Evolutionary conservation across 768 basidiomycete species (phyloP), one percentile per base, ranked within the genome.

Genomic region (Dioszegia hungarica): DNA sequence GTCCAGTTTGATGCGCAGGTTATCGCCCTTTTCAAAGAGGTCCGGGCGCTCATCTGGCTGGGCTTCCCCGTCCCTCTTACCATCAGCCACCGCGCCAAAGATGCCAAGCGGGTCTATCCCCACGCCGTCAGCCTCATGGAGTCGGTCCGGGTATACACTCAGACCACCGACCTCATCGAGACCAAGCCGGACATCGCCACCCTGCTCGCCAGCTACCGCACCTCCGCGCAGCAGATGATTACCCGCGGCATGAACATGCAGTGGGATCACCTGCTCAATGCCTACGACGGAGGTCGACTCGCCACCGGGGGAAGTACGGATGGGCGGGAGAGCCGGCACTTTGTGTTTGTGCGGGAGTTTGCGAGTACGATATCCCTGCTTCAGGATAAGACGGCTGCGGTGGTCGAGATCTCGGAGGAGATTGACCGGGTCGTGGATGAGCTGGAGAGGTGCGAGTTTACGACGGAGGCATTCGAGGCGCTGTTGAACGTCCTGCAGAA

Each of bases 1-100:
- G 92, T 98, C 62, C 97, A 98, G 75, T 98, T 98, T 72, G 95
- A 99, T 75, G 89, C 92, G 3, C 94, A 98, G 78, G 91, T 94
- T 63, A 97, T 99, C 53, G 64, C 69, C 5, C 80, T 99, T 25
- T 98, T 98, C 84, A 99, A 99, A 81, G 95, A 98, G 75, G 91
- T 95, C 31, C 82, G 95, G 57, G 95, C 95, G 74, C 71, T 98
- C 63, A 82, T 95, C 29, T 98, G 94, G 94, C 81, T 98, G 60
- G 88, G 88, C 59, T 98, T 94, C 78, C 86, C 88, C 71, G 92
- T 98, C 1, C 94, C 92, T 22, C 91, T 97, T 78, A 85, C 88
- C 50, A 90, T 89, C 61, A 87, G 86, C 66, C 95, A 93, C 74
- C 88, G 95, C 84, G 95, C 95, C 33, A 99, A 97, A 79, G 94